Evolutionary conservation across 2,329 filamentous ascomycete species (phyloP).

Genomic region (Lachnellula suecica): DNA sequence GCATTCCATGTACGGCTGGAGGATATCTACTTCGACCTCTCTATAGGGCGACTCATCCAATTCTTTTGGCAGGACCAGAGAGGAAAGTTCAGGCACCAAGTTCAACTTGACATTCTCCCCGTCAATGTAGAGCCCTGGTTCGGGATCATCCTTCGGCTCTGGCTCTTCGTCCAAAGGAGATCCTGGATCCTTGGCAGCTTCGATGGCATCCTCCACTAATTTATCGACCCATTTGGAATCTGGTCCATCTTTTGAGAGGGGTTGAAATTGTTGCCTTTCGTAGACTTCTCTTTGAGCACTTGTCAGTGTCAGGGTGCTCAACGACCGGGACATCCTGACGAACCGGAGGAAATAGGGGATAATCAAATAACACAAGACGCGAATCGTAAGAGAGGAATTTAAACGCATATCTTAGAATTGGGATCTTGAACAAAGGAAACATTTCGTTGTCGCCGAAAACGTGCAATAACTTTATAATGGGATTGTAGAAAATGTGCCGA

Average conservation of each 20-base stretch:
- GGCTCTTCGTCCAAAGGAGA: neutral
- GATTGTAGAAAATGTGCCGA: too few species aligned
- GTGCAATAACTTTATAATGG: too few species aligned
- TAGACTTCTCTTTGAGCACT: neutral
- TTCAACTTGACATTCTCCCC: neutral
- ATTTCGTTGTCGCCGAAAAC: too few species aligned
- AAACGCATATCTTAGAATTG: too few species aligned
- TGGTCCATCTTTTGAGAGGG: neutral
- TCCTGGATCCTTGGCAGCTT: neutral
- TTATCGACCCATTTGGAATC: neutral
- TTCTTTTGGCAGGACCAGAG: neutral
- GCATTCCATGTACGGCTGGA: neutral
- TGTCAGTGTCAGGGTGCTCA: too few species aligned
- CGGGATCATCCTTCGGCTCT: neutral
- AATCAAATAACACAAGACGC: too few species aligned
- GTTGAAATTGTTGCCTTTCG: neutral
- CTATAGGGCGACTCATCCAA: neutral
- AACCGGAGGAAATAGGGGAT: too few species aligned
- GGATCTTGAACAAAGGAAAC: too few species aligned
- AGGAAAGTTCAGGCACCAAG: neutral
- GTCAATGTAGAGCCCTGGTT: neutral
- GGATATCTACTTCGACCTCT: neutral
- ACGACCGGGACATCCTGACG: too few species aligned
- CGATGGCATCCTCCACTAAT: neutral
- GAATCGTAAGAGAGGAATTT: too few species aligned